Base-by-base conservation (phyloP, 768 basidiomycete species). In the Russula ochroleuca region DNA sequence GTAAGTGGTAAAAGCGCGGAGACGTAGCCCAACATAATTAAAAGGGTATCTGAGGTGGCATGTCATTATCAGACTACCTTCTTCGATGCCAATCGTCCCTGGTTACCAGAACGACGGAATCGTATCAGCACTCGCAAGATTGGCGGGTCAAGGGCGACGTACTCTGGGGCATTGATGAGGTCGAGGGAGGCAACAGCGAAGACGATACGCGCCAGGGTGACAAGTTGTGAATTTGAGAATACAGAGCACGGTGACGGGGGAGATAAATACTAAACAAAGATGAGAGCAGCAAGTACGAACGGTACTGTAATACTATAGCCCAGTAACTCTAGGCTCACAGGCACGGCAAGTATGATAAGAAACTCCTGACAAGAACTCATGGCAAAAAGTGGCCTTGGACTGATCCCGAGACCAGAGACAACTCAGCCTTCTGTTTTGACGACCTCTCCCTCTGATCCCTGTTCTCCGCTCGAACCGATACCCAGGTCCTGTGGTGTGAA, bases 401-500 rank as follows among this genome's bases (percentile, higher is more conserved):
- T 3, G 40, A 66, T 62, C 54, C 37, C 54, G 66, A 61, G 62
- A 62, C 25, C 66, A 73, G 70, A 76, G 67, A 77, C 69, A 59
- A 54, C 65, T 72, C 69, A 71, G 58, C 80, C 80, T 74, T 91
- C 89, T 51, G 85, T 75, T 78, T 90, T 90, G 65, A 88, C 83
- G 51, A 82, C 68, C 61, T 88, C 89, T 50, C 79, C 68, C 69
- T 87, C 85, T 59, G 80, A 78, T 38, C 88, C 88, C 59, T 84
- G 73, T 66, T 88, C 87, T 71, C 81, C 83, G 54, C 63, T 66
- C 57, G 80, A 72, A 59, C 75, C 79, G 70, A 91, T 79, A 61
- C 81, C 81, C 67, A 92, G 71, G 66, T 90, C 89, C 69, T 86
- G 86, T 41, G 84, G 76, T 53, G 82, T 75, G 73, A 88, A 88